Conservation (phyloP, 495 filamentous ascomycete genomes). For the Hamigera avellanea region DNA sequence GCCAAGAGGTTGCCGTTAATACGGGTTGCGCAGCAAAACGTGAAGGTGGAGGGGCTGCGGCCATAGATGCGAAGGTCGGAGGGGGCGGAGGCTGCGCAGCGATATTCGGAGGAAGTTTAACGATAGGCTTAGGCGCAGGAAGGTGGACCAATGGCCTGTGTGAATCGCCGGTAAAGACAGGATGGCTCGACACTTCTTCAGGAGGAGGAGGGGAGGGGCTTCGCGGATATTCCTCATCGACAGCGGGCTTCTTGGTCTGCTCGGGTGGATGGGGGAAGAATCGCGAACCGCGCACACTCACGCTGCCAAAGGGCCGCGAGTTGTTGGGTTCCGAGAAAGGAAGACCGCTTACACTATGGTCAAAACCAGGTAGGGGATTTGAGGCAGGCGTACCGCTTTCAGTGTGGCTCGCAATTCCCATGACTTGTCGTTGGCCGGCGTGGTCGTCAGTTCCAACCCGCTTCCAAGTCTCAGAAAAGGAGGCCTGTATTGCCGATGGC, state of each 20-base stretch:
- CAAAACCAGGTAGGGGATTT: conserved; percentile 24
- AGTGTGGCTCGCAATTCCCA: conserved; percentile 19
- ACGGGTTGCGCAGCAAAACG: conserved; percentile 9
- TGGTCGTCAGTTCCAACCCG: conserved; percentile 40
- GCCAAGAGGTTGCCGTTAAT: conserved; percentile 44
- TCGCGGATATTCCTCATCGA: conserved; percentile 19
- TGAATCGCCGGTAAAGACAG: conserved; percentile 55
- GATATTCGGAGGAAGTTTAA: conserved; percentile 54
- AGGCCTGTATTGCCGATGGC: conserved; percentile 26
- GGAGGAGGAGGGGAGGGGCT: conserved; percentile 61
- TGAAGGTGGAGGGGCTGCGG: conserved; percentile 28
- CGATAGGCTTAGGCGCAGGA: conserved; percentile 54
- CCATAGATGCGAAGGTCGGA: conserved; percentile 45
- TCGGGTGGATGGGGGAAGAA: conserved; percentile 55
- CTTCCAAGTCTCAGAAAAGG: conserved; percentile 55
- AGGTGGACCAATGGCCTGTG: conserved; percentile 56
- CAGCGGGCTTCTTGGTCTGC: conserved; percentile 23
- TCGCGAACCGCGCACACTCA: conserved; percentile 44
- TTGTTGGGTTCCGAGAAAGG: conserved; percentile 22
- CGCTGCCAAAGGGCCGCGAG: conserved; percentile 23
- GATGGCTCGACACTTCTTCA: conserved; percentile 52
- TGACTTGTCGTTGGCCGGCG: conserved; percentile 26
- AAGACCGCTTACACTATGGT: conserved; percentile 23
- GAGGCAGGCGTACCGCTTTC: conserved; percentile 17
- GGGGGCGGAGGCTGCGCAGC: conserved; percentile 31